Base-by-base conservation (phyloP, 371 early-diverging fungal species). In the Mucor lusitanicus region DNA sequence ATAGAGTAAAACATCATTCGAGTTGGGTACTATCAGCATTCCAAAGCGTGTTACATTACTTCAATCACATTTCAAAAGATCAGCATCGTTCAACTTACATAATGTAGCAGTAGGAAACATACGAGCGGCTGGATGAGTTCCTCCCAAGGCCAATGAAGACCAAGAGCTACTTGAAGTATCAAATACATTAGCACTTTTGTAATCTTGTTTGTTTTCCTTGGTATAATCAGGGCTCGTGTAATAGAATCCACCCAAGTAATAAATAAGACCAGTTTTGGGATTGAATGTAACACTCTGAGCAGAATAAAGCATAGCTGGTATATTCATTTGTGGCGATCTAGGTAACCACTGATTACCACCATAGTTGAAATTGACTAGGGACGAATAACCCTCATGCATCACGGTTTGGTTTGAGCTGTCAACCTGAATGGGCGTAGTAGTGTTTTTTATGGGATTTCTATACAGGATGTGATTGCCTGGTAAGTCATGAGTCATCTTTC, bases 11-110 rank as follows among this genome's bases (percentile, higher is more conserved):
- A 65, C 50, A 7, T 59, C 53, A 13, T 65, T 23, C 15, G 66
- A 65, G 37, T 65, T 65, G 23, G 66, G 66, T 19, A 65, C 66
- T 65, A 25, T 59, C 7, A 19, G 12, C 17, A 17, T 39, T 40
- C 17, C 23, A 59, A 3, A 57, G 35, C 7, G 30, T n/a, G n/a
- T n/a, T n/a, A n/a, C n/a, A n/a, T 15, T 25, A 54, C 3, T 54
- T 15, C 3, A 5, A 32, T 11, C 11, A 15, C 25, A 28, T 19
- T 7, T 55, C 30, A 35, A 1, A 15, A 21, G 2, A 7, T 11
- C 33, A 28, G 25, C 6, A 5, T 21, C 0, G 1, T 21, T 6
- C 21, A 19, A 46, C 23, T 53, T 53, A 65, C 66, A 28, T 28
- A 65, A 21, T 4, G 60, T 65, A 19, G 66, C 60, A 19, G 66